Base-by-base conservation (phyloP, 2,329 filamentous ascomycete genomes). In the Trichoderma citrinoviride region DNA sequence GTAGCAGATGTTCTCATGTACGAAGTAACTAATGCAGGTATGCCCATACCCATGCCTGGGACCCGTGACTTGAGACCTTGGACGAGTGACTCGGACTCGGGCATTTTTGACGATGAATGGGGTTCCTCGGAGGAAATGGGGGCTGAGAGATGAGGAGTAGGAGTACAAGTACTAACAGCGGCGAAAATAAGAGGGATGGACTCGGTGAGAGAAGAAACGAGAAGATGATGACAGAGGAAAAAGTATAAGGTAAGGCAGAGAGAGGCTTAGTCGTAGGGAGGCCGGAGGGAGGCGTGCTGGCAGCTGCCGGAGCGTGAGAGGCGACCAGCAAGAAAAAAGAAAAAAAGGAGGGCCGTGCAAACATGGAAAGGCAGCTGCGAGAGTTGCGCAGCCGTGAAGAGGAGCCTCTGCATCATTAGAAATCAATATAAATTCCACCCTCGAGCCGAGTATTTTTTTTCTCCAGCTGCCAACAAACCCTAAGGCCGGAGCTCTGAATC, bases 401-500 rank as follows among this genome's bases (percentile, higher is more conserved):
- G 33, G 3, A 14, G 12, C 46, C 47, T 47, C 46, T 44, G 44
- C 58, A 52, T 37, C 40, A 54, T 5, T 54, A 44, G 49, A 54
- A 62, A 62, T 54, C 33, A 37, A 29, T 43, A 62, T 46, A 3
- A 27, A 25, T 37, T n/a, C 47, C 17, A 58, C 37, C 17, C 25
- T 27, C 29, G 49, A 7, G 8, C 41, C 52, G 19, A 47, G 12
- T 41, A n/a, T 47, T 64, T 64, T 63, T 63, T 64, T 64, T 49
- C 10, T 19, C 40, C 50, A 23, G 21, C 29, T 15, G 61, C 52
- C 61, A 12, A 33, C 44, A 25, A 47, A 23, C 29, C 37, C 17
- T 49, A 47, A 57, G 61, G 54, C 53, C 53, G 53, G 61, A 58
- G 52, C 61, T 57, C 53, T 61, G 63, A 61, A 61, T 53, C 56